Base-by-base conservation (phyloP, 805 yeast species). In the Danielia reshetovae region DNA sequence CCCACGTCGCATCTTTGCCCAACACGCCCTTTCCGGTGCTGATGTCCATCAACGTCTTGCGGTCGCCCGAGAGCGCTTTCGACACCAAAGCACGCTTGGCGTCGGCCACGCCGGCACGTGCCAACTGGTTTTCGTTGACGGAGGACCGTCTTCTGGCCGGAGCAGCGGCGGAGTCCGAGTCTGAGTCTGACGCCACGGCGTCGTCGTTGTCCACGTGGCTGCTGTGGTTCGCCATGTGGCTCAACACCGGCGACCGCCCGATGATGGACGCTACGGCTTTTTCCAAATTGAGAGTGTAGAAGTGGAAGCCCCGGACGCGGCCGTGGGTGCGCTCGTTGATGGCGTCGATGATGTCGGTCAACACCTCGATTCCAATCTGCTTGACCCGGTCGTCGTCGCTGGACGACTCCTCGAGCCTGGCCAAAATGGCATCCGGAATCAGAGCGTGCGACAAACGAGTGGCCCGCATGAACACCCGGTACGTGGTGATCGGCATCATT, bases 1-100 rank as follows among this genome's bases (percentile, higher is more conserved):
- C 97, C 97, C 97, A 89, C 1, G 89, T 85, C 4, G 95, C 95
- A 57, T 85, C 93, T 50, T 85, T 78, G 23, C 95, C 95, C 18
- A 86, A 54, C 2, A 81, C 75, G 25, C 95, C 95, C 45, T 82
- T 79, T 27, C 96, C 96, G 11, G 83, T 74, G 27, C 93, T 82
- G 26, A 87, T 86, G 5, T 88, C 86, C 24, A 85, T 68, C 24
- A 85, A 70, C 3, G 75, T 75, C 52, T 74, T 75, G 45, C 75
- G 74, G 23, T 56, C 64, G 11, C 50, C 48, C 19, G 46, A 35
- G n/a, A 54, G 38, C 10, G 62, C 57, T 25, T 49, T 52, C 13
- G 57, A 47, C 5, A 57, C 51, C n/a, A 57, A 27, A 16, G 41
- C 49, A 22, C 49, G 46, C 27, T 45, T 45, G 1, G 51, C 57